Percentiles rank a stretch among this genome's conserved stretches.
Conservation (phyloP, 2,329 filamentous ascomycete genomes). For the Tolypocladium nubicola region DNA sequence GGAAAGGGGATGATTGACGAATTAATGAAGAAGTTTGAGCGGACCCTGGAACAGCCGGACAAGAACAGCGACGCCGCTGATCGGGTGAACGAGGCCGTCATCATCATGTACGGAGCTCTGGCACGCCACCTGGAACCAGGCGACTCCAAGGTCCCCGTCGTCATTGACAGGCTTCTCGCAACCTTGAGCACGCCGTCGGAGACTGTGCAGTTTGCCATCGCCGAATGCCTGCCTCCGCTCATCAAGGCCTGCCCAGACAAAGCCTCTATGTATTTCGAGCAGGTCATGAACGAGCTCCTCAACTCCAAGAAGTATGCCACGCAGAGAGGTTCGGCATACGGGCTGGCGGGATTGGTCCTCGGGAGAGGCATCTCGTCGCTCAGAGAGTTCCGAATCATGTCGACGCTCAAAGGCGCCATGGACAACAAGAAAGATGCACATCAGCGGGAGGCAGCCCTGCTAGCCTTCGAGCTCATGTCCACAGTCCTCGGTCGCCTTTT, state of each 20-base stretch:
- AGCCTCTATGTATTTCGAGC: conserved; percentile 67
- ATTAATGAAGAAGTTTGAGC: conserved; percentile 87
- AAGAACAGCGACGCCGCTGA: conserved; percentile 74
- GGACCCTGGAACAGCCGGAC: conserved; percentile 74
- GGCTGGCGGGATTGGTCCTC: conserved; percentile 78
- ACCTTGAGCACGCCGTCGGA: conserved; percentile 93
- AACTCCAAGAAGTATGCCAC: conserved; percentile 85
- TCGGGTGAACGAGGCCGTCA: conserved; percentile 90
- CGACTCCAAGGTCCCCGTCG: conserved; percentile 79
- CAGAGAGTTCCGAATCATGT: conserved; percentile 77
- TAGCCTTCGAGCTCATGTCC: conserved; percentile 86
- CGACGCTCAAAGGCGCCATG: conserved; percentile 66
- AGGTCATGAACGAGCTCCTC: conserved; percentile 73
- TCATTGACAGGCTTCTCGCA: conserved; percentile 74
- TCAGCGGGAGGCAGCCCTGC: conserved; percentile 76
- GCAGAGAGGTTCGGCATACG: conserved; percentile 88
- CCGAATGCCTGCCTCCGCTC: conserved; percentile 87
- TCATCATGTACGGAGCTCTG: conserved; percentile 92
- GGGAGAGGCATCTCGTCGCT: conserved; percentile 79
- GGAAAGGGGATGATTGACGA: conserved; percentile 76
- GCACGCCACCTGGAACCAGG: conserved; percentile 76
- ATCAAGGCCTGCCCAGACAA: conserved; percentile 71
- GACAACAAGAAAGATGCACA: conserved; percentile 93
- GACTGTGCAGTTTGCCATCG: conserved; percentile 91
- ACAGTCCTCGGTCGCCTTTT: conserved; percentile 79